Evolutionary conservation across 345 rosid species (phyloP).

Genomic region (Gynandropsis gynandra): DNA sequence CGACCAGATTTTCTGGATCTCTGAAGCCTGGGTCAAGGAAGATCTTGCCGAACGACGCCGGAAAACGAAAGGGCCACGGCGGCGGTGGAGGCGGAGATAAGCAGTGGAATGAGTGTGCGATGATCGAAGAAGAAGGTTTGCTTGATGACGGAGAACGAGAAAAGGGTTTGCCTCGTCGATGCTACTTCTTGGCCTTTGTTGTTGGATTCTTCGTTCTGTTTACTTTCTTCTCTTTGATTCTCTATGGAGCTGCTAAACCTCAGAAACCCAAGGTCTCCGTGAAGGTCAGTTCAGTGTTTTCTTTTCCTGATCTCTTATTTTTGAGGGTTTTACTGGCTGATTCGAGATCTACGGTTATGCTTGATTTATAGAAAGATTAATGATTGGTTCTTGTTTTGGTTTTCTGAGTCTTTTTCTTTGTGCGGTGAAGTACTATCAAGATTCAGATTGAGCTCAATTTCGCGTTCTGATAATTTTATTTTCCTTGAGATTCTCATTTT

Average conservation of each 20-base stretch:
- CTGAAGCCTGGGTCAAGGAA: constrained; percentile 73
- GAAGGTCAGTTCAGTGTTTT: constrained; percentile 42
- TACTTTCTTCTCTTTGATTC: constrained; percentile 72
- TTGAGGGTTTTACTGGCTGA: no score
- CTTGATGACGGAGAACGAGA: constrained; percentile 67
- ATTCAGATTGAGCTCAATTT: no score
- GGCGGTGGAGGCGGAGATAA: constrained; percentile 43
- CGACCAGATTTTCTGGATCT: constrained; percentile 79
- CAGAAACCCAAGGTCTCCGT: constrained; percentile 81
- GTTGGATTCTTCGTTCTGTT: constrained; percentile 69
- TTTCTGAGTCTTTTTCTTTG: not conserved
- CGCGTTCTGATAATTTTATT: no score
- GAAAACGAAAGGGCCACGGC: constrained; percentile 32
- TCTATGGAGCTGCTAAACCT: constrained; percentile 75
- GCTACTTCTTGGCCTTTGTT: constrained; percentile 69
- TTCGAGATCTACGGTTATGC: not conserved
- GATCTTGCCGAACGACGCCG: constrained; percentile 58
- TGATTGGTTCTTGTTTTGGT: no score
- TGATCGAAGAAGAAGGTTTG: constrained; percentile 89
- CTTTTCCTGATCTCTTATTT: no score
- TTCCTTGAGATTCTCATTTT: no score
- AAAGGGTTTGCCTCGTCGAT: constrained; percentile 60
- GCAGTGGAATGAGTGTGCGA: constrained; percentile 54
- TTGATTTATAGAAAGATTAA: no score
- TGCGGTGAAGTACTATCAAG: no score